A percentile compares a stretch with the other conserved stretches of the same genome.
Conservation (phyloP, 192 early-diverging fungal genomes). For the Irineochytrium annulatum region DNA sequence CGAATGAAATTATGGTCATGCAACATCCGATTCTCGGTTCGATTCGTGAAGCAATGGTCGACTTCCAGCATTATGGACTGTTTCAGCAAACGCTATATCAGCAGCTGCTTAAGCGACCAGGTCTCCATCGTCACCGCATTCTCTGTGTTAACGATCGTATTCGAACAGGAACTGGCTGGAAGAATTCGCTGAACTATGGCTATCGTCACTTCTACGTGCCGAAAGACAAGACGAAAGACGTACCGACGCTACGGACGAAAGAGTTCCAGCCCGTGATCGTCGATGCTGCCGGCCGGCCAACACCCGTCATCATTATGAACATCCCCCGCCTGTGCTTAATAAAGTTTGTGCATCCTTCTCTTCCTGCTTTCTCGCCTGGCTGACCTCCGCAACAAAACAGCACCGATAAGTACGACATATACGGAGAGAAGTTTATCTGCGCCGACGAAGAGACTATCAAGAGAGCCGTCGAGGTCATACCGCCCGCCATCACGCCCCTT, state of each 20-base stretch:
- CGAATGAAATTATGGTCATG: constrained; percentile 16
- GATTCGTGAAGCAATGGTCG: constrained; percentile 9
- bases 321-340: not conserved
- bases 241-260: not conserved
- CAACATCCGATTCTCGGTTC: constrained; percentile 20
- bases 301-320: not conserved
- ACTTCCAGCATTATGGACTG: constrained; percentile 7
- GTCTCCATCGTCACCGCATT: not conserved
- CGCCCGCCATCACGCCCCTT: not conserved
- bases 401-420: not conserved
- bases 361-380: not conserved
- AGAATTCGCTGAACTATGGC: not conserved
- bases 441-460: not conserved
- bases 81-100: not conserved
- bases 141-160: too few species aligned
- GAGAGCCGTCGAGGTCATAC: not conserved
- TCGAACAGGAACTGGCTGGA: not conserved
- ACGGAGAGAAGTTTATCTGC: not conserved
- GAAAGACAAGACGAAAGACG: constrained; percentile 4
- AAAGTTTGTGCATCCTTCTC: not conserved
- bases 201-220: not conserved
- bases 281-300: constrained; percentile 1
- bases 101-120: not conserved
- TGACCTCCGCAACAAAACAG: not conserved
- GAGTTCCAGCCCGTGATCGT: not conserved